Evolutionary conservation across 805 yeast species (phyloP).

Genomic region (Teunomyces aglyptinius): DNA sequence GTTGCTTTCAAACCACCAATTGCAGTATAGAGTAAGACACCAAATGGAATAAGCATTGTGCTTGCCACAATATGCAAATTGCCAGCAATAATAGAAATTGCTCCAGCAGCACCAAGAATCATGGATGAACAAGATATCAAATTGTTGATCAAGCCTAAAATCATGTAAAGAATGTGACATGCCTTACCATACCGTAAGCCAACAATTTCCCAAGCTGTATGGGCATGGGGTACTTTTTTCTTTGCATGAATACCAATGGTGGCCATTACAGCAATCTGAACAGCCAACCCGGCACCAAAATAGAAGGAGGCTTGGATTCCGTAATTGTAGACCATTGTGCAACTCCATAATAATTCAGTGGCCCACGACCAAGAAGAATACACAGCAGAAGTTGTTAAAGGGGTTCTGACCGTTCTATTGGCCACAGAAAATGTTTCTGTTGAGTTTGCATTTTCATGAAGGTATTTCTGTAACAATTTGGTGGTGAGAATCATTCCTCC

Average conservation of each 20-base stretch:
- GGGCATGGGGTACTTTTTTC: constrained; percentile 25
- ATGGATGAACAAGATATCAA: constrained; percentile 24
- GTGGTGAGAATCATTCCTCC: constrained; percentile 26
- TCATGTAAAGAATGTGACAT: constrained; percentile 22
- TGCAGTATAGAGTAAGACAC: constrained; percentile 46
- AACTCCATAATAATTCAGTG: constrained; percentile 24
- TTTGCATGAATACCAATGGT: constrained; percentile 26
- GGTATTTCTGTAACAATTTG: constrained; percentile 19
- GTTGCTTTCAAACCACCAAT: constrained; percentile 54
- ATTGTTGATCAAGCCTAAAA: constrained; percentile 23
- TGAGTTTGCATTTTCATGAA: constrained; percentile 23
- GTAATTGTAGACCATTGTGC: constrained; percentile 25
- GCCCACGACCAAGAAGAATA: constrained; percentile 30
- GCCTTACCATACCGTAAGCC: constrained; percentile 26
- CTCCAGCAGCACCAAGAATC: constrained; percentile 29
- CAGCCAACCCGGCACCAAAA: constrained; percentile 26
- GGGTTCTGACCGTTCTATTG: constrained; percentile 9
- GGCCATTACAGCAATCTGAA: constrained; percentile 25
- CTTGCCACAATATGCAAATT: constrained; percentile 26
- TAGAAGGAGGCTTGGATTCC: constrained; percentile 24
- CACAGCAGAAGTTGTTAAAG: constrained; percentile 13
- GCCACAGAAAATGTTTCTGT: constrained; percentile 30
- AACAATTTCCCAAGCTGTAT: constrained; percentile 28
- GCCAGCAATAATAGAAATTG: constrained; percentile 26
- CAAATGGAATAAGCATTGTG: constrained; percentile 28